These are phyloP conservation scores for Mycothermus thermophilus DNA, from an alignment of 495 filamentous ascomycete species.

Conservation along the genomic window DNA sequence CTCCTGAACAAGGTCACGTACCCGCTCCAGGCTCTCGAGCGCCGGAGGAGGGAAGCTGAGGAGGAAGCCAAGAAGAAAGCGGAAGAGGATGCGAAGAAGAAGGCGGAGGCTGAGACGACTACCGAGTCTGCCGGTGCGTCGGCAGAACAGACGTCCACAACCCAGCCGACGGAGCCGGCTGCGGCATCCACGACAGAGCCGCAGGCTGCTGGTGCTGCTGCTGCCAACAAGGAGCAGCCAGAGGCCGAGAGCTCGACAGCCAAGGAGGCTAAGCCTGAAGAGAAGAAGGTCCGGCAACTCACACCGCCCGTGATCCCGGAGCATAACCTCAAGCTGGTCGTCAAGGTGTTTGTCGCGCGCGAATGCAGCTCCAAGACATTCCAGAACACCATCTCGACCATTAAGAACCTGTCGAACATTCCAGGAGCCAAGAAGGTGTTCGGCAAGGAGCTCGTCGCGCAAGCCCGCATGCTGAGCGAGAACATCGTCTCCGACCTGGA, in stretches of 20 bases:
- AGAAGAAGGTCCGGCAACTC: slow-evolving; percentile 60
- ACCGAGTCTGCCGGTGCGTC: slow-evolving; percentile 11
- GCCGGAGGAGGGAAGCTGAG: slow-evolving; percentile 59
- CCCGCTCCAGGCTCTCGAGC: slow-evolving; percentile 68
- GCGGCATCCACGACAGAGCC: slow-evolving; percentile 9
- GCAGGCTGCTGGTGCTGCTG: slow-evolving; percentile 12
- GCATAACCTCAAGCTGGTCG: slow-evolving; percentile 77
- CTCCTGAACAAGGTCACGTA: slow-evolving; percentile 78
- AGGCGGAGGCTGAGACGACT: slow-evolving; percentile 14
- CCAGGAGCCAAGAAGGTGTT: slow-evolving; percentile 83
- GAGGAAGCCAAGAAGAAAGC: slow-evolving; percentile 47
- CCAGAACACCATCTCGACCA: slow-evolving; percentile 88
- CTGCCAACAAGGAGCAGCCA: slow-evolving; percentile 13
- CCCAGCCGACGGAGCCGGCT: slow-evolving; percentile 10
- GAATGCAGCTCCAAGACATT: slow-evolving; percentile 97
- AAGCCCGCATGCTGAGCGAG: slow-evolving; percentile 71
- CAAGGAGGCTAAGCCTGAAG: slow-evolving; percentile 39
- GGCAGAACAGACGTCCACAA: slow-evolving; percentile 13
- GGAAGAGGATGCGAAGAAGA: slow-evolving; percentile 8
- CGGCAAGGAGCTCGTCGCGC: slow-evolving; percentile 73
- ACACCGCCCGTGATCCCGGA: slow-evolving; percentile 80
- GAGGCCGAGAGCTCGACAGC: slow-evolving; percentile 31
- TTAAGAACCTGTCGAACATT: slow-evolving; percentile 92
- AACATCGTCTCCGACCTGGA: slow-evolving; percentile 74
- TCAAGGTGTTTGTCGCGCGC: slow-evolving; percentile 87